phyloP scores from a whole-genome alignment of 768 basidiomycete species.

The Strobilomyces dryophilus region DNA sequence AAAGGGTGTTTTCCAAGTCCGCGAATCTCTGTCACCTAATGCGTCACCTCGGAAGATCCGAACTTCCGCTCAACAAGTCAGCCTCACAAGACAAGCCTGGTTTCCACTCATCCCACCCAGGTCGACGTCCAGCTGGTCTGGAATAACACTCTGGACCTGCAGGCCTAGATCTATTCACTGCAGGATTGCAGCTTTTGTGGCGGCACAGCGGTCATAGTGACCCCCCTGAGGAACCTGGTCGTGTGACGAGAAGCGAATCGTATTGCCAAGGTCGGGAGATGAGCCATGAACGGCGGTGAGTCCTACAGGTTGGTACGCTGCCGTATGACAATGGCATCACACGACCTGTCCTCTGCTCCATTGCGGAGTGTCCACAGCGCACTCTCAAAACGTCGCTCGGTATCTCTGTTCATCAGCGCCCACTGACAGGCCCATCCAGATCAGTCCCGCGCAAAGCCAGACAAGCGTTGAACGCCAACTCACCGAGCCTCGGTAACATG shows the following conservation, averaged over 20 bases:
- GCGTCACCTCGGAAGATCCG: no score
- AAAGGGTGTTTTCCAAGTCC: constrained; percentile 12
- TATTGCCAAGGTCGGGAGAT: no score
- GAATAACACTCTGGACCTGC: background rate
- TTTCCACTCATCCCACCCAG: background rate
- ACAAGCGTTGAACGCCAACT: constrained; percentile 20
- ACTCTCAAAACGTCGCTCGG: constrained; percentile 28
- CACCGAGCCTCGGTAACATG: constrained; percentile 57
- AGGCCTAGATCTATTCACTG: background rate
- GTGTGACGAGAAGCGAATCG: no score
- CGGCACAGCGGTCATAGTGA: background rate
- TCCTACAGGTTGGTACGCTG: background rate
- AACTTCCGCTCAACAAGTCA: background rate
- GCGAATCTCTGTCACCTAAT: background rate
- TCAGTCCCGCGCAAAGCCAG: constrained; percentile 1
- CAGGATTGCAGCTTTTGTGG: no score
- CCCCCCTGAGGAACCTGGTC: background rate
- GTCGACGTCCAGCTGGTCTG: no score
- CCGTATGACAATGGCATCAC: no score
- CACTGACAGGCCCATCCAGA: background rate
- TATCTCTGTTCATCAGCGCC: constrained; percentile 35
- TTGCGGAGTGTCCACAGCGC: constrained; percentile 28
- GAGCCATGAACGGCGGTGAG: background rate
- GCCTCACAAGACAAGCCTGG: background rate
- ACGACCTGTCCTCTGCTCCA: constrained; percentile 19